A percentile compares a stretch with the other conserved stretches of the same genome.
Conservation (phyloP, 495 filamentous ascomycete genomes). For the Cairneyella variabilis region DNA sequence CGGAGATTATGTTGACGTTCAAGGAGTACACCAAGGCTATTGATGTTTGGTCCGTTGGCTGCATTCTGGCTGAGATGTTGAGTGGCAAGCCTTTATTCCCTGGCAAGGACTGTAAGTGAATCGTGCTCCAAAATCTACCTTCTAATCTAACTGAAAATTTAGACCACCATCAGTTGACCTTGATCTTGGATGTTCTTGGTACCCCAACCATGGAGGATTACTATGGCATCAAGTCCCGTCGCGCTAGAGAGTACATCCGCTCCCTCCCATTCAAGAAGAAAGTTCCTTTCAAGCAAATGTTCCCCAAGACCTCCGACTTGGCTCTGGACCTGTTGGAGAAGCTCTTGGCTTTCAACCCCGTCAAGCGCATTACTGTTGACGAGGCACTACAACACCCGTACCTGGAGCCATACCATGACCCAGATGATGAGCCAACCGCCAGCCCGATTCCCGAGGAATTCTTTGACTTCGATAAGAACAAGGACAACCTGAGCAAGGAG, state of each 20-base stretch:
- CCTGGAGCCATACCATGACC: conserved; percentile 97
- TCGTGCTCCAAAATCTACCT: neutral
- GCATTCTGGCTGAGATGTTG: conserved; percentile 99
- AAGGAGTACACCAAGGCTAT: conserved; percentile 99
- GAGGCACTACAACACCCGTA: conserved; percentile 97
- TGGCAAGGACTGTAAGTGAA: conserved; percentile 89
- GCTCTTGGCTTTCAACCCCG: conserved; percentile 95
- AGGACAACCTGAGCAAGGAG: conserved; percentile 97
- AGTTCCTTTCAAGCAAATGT: conserved; percentile 94
- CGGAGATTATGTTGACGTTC: conserved; percentile 99
- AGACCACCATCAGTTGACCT: conserved; percentile 98
- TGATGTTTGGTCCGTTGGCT: conserved; percentile 99
- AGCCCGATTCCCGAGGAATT: conserved; percentile 96
- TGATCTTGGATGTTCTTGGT: conserved; percentile 96
- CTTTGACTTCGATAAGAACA: conserved; percentile 99
- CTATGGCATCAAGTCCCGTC: conserved; percentile 98
- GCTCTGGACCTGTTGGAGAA: conserved; percentile 94
- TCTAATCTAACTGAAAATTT: conserved; percentile 22
- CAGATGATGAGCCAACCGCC: conserved; percentile 96
- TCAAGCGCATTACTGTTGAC: conserved; percentile 97
- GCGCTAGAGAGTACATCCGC: conserved; percentile 97
- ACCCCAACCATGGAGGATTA: conserved; percentile 99
- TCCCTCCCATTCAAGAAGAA: conserved; percentile 99
- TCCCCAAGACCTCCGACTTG: conserved; percentile 92
- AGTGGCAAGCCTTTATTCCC: conserved; percentile 98